These are phyloP conservation scores for Termitomyces sp. DNA, from an alignment of 768 basidiomycete species.

Conservation along the genomic window DNA sequence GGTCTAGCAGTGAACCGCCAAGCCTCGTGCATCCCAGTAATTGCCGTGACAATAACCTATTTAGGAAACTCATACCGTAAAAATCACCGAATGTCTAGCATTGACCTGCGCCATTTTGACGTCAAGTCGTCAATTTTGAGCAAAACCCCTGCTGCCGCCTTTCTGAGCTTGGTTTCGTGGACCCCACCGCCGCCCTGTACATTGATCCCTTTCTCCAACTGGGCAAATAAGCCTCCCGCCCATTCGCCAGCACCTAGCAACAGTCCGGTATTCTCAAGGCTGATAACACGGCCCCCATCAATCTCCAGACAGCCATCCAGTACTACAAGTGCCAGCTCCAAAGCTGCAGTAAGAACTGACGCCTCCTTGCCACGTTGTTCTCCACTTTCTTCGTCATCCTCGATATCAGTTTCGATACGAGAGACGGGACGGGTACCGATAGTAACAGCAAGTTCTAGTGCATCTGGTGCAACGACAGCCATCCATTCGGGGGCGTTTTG, in stretches of 20 bases:
- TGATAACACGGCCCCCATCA: constrained; percentile 73
- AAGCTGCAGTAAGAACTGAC: constrained; percentile 64
- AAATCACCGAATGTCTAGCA: constrained; percentile 38
- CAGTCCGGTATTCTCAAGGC: constrained; percentile 71
- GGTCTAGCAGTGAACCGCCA: neutral
- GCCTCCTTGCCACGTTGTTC: constrained; percentile 54
- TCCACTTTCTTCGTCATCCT: constrained; percentile 29
- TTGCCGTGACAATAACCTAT: neutral
- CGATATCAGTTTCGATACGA: constrained; percentile 31
- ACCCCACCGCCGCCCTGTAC: constrained; percentile 64
- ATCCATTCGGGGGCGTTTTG: constrained; percentile 81
- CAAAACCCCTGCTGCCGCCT: constrained; percentile 76
- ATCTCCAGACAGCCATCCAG: constrained; percentile 73
- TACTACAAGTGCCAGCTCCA: constrained; percentile 76
- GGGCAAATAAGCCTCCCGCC: constrained; percentile 65
- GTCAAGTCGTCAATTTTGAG: constrained; percentile 75
- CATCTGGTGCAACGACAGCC: constrained; percentile 74
- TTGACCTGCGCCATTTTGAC: constrained; percentile 63
- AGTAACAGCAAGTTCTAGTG: constrained; percentile 79
- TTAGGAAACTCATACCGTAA: neutral
- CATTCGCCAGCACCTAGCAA: constrained; percentile 77
- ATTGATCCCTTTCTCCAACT: constrained; percentile 60
- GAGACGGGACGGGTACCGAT: constrained; percentile 68
- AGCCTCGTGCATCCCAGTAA: neutral
- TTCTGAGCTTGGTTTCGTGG: constrained; percentile 57